These are phyloP conservation scores for Diutina sp. DNA, from an alignment of 1,139 yeast genomes.

Conservation along the genomic window DNA sequence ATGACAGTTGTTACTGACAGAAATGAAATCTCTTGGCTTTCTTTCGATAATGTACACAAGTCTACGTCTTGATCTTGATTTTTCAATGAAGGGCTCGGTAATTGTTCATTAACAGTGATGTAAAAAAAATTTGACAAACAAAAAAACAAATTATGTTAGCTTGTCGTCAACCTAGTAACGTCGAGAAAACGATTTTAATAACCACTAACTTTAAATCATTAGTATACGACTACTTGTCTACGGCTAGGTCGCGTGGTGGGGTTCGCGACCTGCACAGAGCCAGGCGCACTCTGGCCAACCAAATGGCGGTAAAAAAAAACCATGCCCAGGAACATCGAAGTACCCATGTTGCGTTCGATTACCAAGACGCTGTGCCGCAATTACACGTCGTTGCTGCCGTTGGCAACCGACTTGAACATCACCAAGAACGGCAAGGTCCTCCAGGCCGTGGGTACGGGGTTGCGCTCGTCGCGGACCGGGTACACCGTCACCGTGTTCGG, in stretches of 20 bases:
- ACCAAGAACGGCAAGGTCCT: constrained; percentile 68
- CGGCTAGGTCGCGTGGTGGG: not conserved
- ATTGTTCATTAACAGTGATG: too few species aligned
- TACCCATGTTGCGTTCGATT: constrained; percentile 1
- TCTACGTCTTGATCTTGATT: too few species aligned
- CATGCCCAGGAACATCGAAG: not conserved
- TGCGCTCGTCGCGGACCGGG: constrained; percentile 83
- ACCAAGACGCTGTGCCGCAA: not conserved
- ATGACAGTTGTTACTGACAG: too few species aligned
- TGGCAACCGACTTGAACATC: constrained; percentile 47
- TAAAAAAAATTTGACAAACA: too few species aligned
- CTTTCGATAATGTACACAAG: too few species aligned
- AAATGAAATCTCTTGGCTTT: too few species aligned
- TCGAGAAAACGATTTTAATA: too few species aligned
- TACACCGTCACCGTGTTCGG: constrained; percentile 87
- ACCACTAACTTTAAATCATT: too few species aligned
- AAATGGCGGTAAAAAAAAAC: not conserved
- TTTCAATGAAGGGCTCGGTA: too few species aligned
- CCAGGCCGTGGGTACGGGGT: constrained; percentile 62
- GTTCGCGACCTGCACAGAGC: not conserved
- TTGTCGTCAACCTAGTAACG: too few species aligned
- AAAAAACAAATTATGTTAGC: too few species aligned
- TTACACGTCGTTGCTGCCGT: constrained; percentile 1
- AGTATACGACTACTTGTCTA: too few species aligned
- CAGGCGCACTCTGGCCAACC: not conserved